Evolutionary conservation across 2,329 filamentous ascomycete species (phyloP), one percentile per base, ranked within the genome.

Genomic region (Ambrosiella xylebori): DNA sequence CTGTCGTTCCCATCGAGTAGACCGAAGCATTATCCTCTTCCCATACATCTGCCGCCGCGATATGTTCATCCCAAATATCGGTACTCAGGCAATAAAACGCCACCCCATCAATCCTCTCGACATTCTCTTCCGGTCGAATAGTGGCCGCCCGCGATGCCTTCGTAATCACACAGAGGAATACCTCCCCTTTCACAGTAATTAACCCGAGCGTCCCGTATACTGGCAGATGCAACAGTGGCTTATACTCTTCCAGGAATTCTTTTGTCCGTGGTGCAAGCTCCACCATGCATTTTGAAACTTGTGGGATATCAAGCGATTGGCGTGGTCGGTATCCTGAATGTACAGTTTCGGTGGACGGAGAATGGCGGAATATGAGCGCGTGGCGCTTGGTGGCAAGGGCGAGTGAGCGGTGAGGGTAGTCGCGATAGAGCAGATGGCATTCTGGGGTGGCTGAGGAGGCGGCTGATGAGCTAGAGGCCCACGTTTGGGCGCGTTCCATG

Each of bases 11-110:
- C 62, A 76, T 74, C 36, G 73, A 72, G 62, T 80, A 78, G 4
- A 71, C 66, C 4, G 75, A 73, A 1, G 71, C 65, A 15, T 70
- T 66, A 60, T 81, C 78, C 35, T 72, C 70, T 51, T 80, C 78
- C 59, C 74, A 71, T 2, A 73, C 67, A 61, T 82, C 80, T 12
- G 77, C 65, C 2, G 39, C 49, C 8, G 75, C 73, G 36, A 81
- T 74, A 38, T 90, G 78, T 68, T 89, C 79, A 69, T 97, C 93
- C 70, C 94, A 96, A 63, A 88, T 82, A 45, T 84, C 76, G 65
- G 84, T 86, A 68, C 88, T 97, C 61, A 98, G 73, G 67, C 93
- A 97, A 72, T 95, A 88, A 68, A 97, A 97, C 63, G 93, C 87
- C 60, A 96, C 91, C 17, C 79, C 82, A 61, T 83, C 78, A 65